Evolutionary conservation across 179 eudicot genomes (phyloP), one percentile per base, ranked within the genome.

Genomic region (Silene vulgaris): DNA sequence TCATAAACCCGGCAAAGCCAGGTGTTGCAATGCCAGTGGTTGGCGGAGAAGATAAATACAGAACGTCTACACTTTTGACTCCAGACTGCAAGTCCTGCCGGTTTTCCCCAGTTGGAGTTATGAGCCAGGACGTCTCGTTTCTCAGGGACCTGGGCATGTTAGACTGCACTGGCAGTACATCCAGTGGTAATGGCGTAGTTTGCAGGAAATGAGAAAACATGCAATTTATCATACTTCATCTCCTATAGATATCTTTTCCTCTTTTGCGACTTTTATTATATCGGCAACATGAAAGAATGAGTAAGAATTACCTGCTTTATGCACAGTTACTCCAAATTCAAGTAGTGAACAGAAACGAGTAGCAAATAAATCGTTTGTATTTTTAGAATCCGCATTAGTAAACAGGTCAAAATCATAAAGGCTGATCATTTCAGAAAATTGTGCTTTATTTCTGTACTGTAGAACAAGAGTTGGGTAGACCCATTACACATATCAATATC

Each of bases 11-110:
- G 0, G 89, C 85, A 8, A 87, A 84, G 71, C 79, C 78, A 9
- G 93, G 91, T 1, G 84, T 86, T 3, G 89, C 87, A 1, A 89
- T 88, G 89, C 80, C 93, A 0, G 87, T 89, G 14, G 85, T 86
- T 26, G 91, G 94, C 0, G 91, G 88, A 14, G 91, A 89, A 59
- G 87, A 88, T 40, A 78, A 76, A 71, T 89, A 89, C 72, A 75
- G 78, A 69, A 88, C 91, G 1, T 75, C 86, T 0, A 78, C 87
- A 1, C 86, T 87, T 35, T n/a, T 84, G 12, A 75, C 88, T 14
- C 74, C 85, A 7, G 90, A 85, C 71, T 88, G 90, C 29, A 84
- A 65, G 13, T 67, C 81, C 59, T 89, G 93, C 66, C 48, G 77
- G 32, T 83, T 80, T 69, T 76, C 79, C 82, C 76, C 84, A 4